phyloP scores from a whole-genome alignment of 805 yeast genomes.

The Saccharomycopsis sp. region DNA sequence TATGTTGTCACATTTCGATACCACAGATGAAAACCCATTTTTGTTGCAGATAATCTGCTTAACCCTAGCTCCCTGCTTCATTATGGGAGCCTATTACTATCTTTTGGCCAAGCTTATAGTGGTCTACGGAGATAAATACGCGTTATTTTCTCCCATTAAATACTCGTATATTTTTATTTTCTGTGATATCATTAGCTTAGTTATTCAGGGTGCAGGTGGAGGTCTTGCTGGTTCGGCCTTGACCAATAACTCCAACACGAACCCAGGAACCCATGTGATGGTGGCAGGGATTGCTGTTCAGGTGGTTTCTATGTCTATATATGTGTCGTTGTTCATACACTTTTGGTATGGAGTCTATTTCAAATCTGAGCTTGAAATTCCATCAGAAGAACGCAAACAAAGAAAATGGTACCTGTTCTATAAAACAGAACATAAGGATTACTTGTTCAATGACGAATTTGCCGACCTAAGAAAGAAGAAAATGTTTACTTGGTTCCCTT shows the following conservation, averaged over 20 bases:
- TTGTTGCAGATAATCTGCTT: constrained; percentile 60
- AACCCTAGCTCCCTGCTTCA: constrained; percentile 75
- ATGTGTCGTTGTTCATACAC: constrained; percentile 42
- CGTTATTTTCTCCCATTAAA: constrained; percentile 41
- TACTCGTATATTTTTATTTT: constrained; percentile 56
- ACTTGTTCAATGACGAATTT: constrained; percentile 32
- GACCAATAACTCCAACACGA: constrained; percentile 4
- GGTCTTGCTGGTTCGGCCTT: constrained; percentile 48
- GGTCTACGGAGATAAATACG: constrained; percentile 49
- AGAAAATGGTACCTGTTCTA: constrained; percentile 3
- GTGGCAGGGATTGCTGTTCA: constrained; percentile 76
- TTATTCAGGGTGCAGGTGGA: constrained; percentile 73
- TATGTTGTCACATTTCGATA: constrained; percentile 36
- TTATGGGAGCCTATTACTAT: constrained; percentile 79
- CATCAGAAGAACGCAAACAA: not conserved
- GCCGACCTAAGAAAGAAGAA: constrained; percentile 30
- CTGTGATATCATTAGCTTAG: constrained; percentile 57
- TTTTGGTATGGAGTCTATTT: constrained; percentile 38
- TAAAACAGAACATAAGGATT: constrained; percentile 11
- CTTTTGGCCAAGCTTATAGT: constrained; percentile 61
- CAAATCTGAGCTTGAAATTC: not conserved
- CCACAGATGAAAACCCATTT: constrained; percentile 35
- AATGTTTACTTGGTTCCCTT: constrained; percentile 38
- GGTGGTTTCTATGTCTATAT: constrained; percentile 60
- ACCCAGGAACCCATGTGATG: constrained; percentile 60